Base-by-base conservation (phyloP, 176 grass and related monocot genomes). In the Aegilops speltoides region DNA sequence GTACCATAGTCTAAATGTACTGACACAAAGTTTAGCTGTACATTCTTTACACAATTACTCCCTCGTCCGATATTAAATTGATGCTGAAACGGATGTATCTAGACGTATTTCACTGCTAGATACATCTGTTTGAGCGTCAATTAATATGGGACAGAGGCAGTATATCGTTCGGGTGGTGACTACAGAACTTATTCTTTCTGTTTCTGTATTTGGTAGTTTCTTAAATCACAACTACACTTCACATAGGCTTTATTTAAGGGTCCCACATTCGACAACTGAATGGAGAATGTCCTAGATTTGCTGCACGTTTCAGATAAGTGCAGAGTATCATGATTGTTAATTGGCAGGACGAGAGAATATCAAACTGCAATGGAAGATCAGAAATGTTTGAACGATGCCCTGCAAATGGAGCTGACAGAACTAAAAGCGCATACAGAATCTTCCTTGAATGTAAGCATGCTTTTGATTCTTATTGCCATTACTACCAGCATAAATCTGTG, bases 281-380 rank as follows among this genome's bases (percentile, higher is more conserved):
- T 45, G 28, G 33, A 76, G 3, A 43, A 85, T 48, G 19, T 57
- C 65, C 32, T 86, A 68, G 11, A 86, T 63, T 78, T 72, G 12
- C 5, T 13, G 56, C 16, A 70, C 29, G 6, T 81, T 32, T 34
- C 43, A 52, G 34, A 22, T 69, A 54, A 79, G 65, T 41, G 29
- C 52, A 70, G 79, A 64, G 9, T 67, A 46, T 85, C n/a, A 82
- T 48, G 68, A 17, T 79, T 23, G 29, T 84, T 87, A 67, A 86
- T 86, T 90, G 87, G 70, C 91, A 98, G 96, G 88, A 90, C 77
- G 65, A 81, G 64, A 79, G 92, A 98, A 89, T 92, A 86, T 91
- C 90, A 98, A 87, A 85, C 86, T 61, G 67, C 86, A 79, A 72
- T 89, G 80, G 80, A 92, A 68, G 60, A 92, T 80, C 90, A 95